Evolutionary conservation across 176 grass and related monocot genomes (phyloP).

Genomic region (Rhynchospora tenuis): DNA sequence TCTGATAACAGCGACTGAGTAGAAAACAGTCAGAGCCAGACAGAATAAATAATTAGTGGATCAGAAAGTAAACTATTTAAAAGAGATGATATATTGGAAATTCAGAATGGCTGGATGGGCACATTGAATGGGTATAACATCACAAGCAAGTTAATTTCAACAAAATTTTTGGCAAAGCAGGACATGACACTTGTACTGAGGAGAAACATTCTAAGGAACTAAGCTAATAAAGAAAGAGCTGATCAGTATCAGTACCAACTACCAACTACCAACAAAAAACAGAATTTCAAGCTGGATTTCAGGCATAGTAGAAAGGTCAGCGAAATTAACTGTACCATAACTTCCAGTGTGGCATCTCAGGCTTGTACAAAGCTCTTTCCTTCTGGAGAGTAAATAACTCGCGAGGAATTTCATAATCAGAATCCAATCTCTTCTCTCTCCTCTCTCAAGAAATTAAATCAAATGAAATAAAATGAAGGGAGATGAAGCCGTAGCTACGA

Average conservation of each 20-base stretch:
- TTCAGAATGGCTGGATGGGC: too few species aligned
- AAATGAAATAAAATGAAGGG: too few species aligned
- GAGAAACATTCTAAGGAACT: background rate
- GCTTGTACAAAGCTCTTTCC: conserved; percentile 67
- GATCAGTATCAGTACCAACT: too few species aligned
- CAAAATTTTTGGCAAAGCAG: background rate
- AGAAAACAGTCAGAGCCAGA: background rate
- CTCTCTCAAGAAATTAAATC: too few species aligned
- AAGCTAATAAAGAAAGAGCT: too few species aligned
- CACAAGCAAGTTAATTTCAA: background rate
- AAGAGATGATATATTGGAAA: too few species aligned
- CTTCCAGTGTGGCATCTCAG: conserved; percentile 28
- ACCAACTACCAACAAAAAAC: too few species aligned
- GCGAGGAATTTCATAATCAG: conserved; percentile 81
- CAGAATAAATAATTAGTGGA: too few species aligned
- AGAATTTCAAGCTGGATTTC: background rate
- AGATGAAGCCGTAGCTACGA: too few species aligned
- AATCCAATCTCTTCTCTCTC: conserved; percentile 65
- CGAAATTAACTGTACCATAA: background rate
- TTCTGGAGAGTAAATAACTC: conserved; percentile 87
- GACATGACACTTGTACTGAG: background rate
- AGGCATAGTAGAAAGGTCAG: background rate
- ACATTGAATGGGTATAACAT: background rate
- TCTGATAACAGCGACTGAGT: background rate
- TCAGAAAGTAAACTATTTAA: too few species aligned